Evolutionary conservation across 208 protist species (phyloP).

Genomic region (Acanthamoeba castellanii): DNA sequence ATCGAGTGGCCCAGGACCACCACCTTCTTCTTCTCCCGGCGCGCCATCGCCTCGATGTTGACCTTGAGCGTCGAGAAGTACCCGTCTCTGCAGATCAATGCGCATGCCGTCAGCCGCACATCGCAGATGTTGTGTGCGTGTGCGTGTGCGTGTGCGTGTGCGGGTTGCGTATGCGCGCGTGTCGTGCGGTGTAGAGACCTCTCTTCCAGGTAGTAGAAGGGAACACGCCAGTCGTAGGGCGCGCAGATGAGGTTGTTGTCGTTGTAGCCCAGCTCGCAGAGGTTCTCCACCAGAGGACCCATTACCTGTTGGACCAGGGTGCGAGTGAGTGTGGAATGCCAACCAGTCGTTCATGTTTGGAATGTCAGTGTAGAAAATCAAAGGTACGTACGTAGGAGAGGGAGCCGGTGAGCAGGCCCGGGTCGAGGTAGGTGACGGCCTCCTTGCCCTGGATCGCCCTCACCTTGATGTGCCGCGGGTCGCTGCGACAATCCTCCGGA

Average conservation of each 20-base stretch:
- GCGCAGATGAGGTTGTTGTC: conserved; percentile 32
- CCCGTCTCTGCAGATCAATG: neutral
- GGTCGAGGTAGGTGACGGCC: conserved; percentile 70
- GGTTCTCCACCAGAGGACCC: conserved; percentile 51
- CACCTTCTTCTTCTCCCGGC: neutral
- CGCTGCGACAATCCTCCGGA: conserved; percentile 22
- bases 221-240: neutral
- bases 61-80: conserved; percentile 17
- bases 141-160: neutral
- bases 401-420: conserved; percentile 8
- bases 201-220: neutral
- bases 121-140: neutral
- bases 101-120: neutral
- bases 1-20: conserved; percentile 62
- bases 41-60: neutral
- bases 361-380: neutral
- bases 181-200: neutral
- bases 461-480: conserved; percentile 53
- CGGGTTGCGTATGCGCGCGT: no score
- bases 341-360: no score
- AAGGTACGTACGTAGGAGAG: conserved; percentile 56
- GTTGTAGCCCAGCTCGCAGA: conserved; percentile 66
- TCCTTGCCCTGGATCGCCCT: conserved; percentile 29
- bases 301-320: neutral
- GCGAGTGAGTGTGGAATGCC: neutral